A percentile compares a stretch with the other conserved stretches of the same genome.
Conservation (phyloP, 306 rosid species). For the Biancaea sappan region DNA sequence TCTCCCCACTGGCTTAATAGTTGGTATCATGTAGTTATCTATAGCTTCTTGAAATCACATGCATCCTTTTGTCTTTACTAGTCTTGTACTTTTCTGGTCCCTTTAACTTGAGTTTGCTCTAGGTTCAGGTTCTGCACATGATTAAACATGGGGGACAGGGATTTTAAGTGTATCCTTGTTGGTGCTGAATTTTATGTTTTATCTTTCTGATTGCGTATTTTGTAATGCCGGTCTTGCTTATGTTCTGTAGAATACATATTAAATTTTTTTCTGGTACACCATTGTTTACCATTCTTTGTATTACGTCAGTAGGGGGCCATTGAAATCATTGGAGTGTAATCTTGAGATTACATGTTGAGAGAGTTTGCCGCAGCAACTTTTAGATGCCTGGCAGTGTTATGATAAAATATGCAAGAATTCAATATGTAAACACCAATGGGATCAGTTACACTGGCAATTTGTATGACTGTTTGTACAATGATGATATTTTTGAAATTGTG, state of each 20-base stretch:
- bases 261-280: background rate
- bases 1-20: background rate
- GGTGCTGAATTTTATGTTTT: slow-evolving; percentile 7
- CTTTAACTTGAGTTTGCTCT: background rate
- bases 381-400: background rate
- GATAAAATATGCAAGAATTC: background rate
- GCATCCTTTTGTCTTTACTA: background rate
- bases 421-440: background rate
- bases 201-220: background rate
- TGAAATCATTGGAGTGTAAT: background rate
- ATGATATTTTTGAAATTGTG: background rate
- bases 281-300: slow-evolving; percentile 13
- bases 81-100: slow-evolving; percentile 2
- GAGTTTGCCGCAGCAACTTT: slow-evolving; percentile 7
- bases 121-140: background rate
- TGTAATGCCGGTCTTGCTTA: background rate
- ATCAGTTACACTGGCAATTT: background rate
- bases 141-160: background rate
- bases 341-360: slow-evolving; percentile 9
- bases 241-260: slow-evolving; percentile 10
- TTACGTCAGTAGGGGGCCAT: background rate
- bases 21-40: background rate
- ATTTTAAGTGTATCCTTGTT: background rate
- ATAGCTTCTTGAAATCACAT: background rate
- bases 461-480: background rate